Base-by-base conservation (phyloP, 345 rosid species). In the Eucalyptus curtisii region DNA sequence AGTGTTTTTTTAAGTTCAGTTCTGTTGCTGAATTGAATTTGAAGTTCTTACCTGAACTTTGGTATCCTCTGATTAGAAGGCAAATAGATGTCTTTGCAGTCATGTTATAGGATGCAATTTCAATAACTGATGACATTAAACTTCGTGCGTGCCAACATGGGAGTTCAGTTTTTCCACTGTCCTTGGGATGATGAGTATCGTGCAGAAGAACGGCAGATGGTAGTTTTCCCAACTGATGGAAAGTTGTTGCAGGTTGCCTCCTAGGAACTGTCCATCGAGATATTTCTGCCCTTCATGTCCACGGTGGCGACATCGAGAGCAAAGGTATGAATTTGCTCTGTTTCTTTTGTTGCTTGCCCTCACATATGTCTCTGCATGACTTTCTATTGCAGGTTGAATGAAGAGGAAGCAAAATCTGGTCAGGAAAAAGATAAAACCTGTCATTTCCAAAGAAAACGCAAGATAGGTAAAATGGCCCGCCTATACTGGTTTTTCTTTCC, bases 341-440 rank as follows among this genome's bases (percentile, higher is more conserved):
- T 76, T 37, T 76, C 82, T 40, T 44, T 40, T 76, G 15, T 76
- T 40, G 47, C 82, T 76, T 40, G 30, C 47, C 47, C 47, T 76
- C 27, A 20, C 82, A 3, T 33, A 33, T 11, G 82, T 71, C 82
- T 76, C 47, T 40, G 45, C 47, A 40, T 40, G 40, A 37, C n/a
- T n/a, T 53, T 10, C 89, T 22, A 53, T 71, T 12, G 31, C 80
- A 94, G 95, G 93, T 90, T 89, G 89, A 92, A 89, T 94, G 53
- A 93, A 91, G 91, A 88, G 92, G 88, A 93, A 80, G 85, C 91
- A 92, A 45, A 88, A 37, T n/a, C 87, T 93, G 68, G 89, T 88
- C 37, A 93, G 92, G 90, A 93, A 92, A 59, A 93, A 91, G 87
- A 86, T 90, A 5, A 93, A 92, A 87, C 92, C 93, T 31, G 88